A percentile compares a stretch with the other conserved stretches of the same genome.
phyloP scores from a whole-genome alignment of 2,329 filamentous ascomycete species.

The Tolypocladium tundrense region DNA sequence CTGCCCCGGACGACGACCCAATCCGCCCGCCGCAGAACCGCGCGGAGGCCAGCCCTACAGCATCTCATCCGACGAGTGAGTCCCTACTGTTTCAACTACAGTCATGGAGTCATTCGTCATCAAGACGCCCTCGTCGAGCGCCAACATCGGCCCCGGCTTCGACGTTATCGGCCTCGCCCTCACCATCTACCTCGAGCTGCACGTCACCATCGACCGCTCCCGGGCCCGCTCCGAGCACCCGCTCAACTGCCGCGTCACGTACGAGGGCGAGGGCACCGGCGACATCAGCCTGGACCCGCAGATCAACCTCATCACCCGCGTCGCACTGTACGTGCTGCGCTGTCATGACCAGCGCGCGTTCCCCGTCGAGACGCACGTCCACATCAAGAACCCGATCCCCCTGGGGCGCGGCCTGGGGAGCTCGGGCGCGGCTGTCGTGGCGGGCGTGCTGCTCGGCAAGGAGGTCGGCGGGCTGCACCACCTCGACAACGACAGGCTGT shows the following conservation, averaged over 20 bases:
- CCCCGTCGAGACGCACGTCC: conserved; percentile 76
- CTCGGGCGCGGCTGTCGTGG: conserved; percentile 89
- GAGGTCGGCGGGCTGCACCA: conserved; percentile 69
- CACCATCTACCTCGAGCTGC: conserved; percentile 85
- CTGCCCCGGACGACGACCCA: not conserved
- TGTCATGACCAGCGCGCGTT: conserved; percentile 84
- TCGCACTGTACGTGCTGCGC: conserved; percentile 86
- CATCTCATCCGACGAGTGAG: conserved; percentile 2
- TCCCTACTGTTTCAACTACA: conserved; percentile 16
- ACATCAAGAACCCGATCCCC: conserved; percentile 93
- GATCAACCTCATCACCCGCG: conserved; percentile 85
- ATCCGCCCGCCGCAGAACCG: not conserved
- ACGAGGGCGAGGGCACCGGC: conserved; percentile 63
- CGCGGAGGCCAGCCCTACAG: not conserved
- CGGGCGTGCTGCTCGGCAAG: conserved; percentile 86
- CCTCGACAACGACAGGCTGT: conserved; percentile 68
- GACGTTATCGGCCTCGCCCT: conserved; percentile 94
- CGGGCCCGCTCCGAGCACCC: conserved; percentile 44
- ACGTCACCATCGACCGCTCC: conserved; percentile 62
- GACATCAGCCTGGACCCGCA: conserved; percentile 78
- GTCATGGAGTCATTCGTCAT: conserved; percentile 56
- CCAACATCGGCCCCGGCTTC: conserved; percentile 96
- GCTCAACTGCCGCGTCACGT: conserved; percentile 82
- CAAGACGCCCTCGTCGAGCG: conserved; percentile 84
- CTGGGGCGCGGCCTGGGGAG: conserved; percentile 89